phyloP scores from a whole-genome alignment of 2,329 filamentous ascomycete species.

The Colletotrichum gloeosporioides region DNA sequence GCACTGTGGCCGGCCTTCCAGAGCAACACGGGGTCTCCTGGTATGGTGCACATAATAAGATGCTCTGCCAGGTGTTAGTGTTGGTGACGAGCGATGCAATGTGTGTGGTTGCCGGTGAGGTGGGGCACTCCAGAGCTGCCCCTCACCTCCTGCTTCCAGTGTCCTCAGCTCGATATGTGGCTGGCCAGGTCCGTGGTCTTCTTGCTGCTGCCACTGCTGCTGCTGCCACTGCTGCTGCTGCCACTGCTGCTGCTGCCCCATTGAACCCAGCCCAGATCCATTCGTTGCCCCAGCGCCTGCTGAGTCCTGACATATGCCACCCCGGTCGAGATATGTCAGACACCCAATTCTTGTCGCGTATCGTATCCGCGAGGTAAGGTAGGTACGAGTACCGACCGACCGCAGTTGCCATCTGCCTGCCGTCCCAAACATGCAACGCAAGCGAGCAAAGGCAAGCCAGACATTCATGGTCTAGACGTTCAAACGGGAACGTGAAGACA shows the following conservation, averaged over 20 bases:
- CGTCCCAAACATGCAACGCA: not conserved
- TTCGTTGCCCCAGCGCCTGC: constrained; percentile 17
- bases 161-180: constrained; percentile 6
- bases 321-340: constrained; percentile 11
- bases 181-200: not conserved
- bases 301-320: constrained; percentile 6
- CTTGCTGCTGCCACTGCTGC: not conserved
- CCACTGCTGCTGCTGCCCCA: not conserved
- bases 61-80: not conserved
- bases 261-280: constrained; percentile 2
- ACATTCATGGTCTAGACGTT: not conserved
- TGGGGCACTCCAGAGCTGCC: constrained; percentile 14
- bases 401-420: not conserved
- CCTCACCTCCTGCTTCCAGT: constrained; percentile 11
- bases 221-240: not conserved
- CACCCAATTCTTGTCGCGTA: not conserved
- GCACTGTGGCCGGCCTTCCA: not conserved
- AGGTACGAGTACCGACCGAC: not conserved
- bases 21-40: not conserved
- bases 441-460: not conserved
- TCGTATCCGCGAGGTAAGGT: not conserved
- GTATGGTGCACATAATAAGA: not conserved
- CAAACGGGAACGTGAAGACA: constrained; percentile 2
- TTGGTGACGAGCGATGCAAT: not conserved
- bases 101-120: constrained; percentile 16